A percentile compares a stretch with the other conserved stretches of the same genome.
phyloP scores from a whole-genome alignment of 169 alveolate genomes.

The Blepharisma undulans region DNA sequence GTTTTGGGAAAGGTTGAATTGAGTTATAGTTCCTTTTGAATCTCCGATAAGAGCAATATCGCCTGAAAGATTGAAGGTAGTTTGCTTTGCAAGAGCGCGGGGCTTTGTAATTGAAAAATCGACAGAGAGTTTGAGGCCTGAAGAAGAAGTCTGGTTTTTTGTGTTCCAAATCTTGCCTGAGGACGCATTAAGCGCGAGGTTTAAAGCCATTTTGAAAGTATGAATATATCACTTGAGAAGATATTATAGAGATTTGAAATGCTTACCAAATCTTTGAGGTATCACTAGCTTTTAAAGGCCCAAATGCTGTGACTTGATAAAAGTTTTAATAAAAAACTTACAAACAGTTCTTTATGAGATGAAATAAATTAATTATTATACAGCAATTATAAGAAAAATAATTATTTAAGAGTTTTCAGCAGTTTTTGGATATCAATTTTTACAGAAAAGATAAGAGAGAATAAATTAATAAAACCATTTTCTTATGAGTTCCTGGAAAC shows the following conservation, averaged over 20 bases:
- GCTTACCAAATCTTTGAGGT: too few relatives aligned
- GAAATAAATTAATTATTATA: too few relatives aligned
- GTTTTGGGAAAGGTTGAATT: not conserved
- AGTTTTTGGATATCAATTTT: too few relatives aligned
- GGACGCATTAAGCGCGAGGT: not conserved
- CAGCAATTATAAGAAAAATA: too few relatives aligned
- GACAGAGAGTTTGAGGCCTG: not conserved
- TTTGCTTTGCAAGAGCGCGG: not conserved
- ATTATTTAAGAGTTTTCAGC: too few relatives aligned
- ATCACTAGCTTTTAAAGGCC: too few relatives aligned
- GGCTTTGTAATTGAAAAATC: not conserved
- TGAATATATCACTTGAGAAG: not conserved
- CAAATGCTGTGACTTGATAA: too few relatives aligned
- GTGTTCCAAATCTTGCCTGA: not conserved
- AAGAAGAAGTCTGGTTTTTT: not conserved
- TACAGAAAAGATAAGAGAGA: not conserved
- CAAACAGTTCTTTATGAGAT: too few relatives aligned
- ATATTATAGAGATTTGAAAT: not conserved
- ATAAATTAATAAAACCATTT: not conserved
- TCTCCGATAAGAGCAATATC: not conserved
- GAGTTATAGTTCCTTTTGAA: constrained; percentile 10
- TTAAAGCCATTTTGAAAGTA: not conserved
- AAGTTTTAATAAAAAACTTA: not conserved
- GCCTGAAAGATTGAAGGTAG: not conserved
- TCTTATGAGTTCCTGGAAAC: constrained; percentile 16